These are phyloP conservation scores for Bidens hawaiensis DNA, from an alignment of 140 eudicot genomes.

Conservation along the genomic window DNA sequence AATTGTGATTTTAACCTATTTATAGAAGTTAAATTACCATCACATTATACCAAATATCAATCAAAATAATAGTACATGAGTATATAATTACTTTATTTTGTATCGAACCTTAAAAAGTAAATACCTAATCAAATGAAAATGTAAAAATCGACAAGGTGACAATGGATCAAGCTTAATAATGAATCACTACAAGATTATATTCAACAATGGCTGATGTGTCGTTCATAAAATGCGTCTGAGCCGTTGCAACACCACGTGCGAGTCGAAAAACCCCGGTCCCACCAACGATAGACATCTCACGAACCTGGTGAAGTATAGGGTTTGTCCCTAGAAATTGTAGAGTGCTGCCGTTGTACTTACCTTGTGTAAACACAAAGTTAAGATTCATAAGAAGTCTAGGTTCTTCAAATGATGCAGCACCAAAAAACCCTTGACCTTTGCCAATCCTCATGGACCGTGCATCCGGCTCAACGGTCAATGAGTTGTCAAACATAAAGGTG, in stretches of 20 bases:
- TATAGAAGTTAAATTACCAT: too few species aligned
- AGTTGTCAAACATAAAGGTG: constrained; percentile 15
- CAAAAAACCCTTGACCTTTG: constrained; percentile 59
- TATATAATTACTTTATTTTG: neutral
- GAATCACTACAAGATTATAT: constrained; percentile 27
- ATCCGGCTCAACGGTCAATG: constrained; percentile 44
- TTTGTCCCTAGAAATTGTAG: too few species aligned
- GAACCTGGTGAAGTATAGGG: constrained; percentile 5
- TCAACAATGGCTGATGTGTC: constrained; percentile 34
- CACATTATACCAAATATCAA: too few species aligned
- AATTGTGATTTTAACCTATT: too few species aligned
- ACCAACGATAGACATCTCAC: constrained; percentile 61
- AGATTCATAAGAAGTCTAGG: constrained; percentile 38
- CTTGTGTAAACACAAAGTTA: constrained; percentile 40
- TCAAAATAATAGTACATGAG: neutral
- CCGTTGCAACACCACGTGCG: constrained; percentile 43
- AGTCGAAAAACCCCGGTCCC: constrained; percentile 53
- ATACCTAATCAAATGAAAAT: neutral
- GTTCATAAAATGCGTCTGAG: constrained; percentile 24
- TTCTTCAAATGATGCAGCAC: constrained; percentile 32
- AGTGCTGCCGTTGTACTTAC: neutral
- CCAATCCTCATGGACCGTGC: constrained; percentile 41
- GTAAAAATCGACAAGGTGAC: neutral
- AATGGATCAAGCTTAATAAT: constrained; percentile 17
- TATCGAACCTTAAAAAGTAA: neutral